Evolutionary conservation across 768 basidiomycete species (phyloP).

Genomic region (Phlebiopsis flavidoalba): DNA sequence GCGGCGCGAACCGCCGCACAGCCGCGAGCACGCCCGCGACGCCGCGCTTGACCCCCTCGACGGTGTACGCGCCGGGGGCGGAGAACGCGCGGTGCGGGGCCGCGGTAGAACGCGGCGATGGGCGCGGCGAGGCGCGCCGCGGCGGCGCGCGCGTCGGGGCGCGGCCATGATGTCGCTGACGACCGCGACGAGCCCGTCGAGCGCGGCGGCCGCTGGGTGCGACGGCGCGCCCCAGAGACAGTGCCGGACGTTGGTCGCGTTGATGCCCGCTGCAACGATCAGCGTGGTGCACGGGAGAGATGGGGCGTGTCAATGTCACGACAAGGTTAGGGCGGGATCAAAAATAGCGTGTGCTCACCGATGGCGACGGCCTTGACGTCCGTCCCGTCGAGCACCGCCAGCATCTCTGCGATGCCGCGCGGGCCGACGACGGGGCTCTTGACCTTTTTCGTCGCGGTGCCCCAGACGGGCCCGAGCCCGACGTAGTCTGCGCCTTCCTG

Average conservation of each 20-base stretch:
- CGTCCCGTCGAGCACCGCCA: slow-evolving; percentile 61
- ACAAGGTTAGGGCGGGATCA: background rate
- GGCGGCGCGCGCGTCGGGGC: slow-evolving; percentile 42
- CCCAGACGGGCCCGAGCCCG: slow-evolving; percentile 83
- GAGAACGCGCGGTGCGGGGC: slow-evolving; percentile 19
- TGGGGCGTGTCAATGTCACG: background rate
- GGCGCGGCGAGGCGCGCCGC: slow-evolving; percentile 40
- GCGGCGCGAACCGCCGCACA: slow-evolving; percentile 52
- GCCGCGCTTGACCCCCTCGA: slow-evolving; percentile 33
- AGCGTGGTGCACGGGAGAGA: background rate
- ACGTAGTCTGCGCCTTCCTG: slow-evolving; percentile 75
- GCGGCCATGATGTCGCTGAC: slow-evolving; percentile 84
- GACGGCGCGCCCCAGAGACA: slow-evolving; percentile 71
- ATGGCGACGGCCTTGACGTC: slow-evolving; percentile 76
- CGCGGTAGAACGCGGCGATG: slow-evolving; percentile 38
- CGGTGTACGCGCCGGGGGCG: slow-evolving; percentile 18
- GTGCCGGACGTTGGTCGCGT: slow-evolving; percentile 67
- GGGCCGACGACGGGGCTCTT: slow-evolving; percentile 63
- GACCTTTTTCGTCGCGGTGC: slow-evolving; percentile 74
- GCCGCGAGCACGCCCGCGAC: slow-evolving; percentile 46
- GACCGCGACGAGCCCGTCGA: slow-evolving; percentile 83
- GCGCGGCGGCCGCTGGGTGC: slow-evolving; percentile 37
- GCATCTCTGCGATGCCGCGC: slow-evolving; percentile 61
- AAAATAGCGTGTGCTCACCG: slow-evolving; percentile 44
- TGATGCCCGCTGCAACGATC: slow-evolving; percentile 69